Percentiles rank a stretch among this genome's conserved stretches.
phyloP scores from a whole-genome alignment of 768 basidiomycete species.

The Scleroderma bovista region DNA sequence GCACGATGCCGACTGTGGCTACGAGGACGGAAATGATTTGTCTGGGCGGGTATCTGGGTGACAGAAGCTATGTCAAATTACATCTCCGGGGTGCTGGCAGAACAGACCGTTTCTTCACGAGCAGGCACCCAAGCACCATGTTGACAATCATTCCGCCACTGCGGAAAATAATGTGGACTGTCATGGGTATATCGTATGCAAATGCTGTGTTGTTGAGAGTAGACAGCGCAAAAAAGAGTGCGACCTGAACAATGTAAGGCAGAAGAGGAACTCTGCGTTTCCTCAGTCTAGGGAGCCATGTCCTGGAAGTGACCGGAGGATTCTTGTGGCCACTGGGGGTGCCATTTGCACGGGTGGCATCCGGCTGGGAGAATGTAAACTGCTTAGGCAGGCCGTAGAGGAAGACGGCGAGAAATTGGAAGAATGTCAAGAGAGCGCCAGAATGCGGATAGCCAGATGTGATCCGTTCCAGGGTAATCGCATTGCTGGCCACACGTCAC shows the following conservation, averaged over 20 bases:
- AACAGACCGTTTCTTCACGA: constrained; percentile 58
- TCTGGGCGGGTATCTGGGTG: constrained; percentile 49
- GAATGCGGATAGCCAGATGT: constrained; percentile 62
- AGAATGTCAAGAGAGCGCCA: constrained; percentile 82
- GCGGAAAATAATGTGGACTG: constrained; percentile 91
- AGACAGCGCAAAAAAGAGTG: constrained; percentile 73
- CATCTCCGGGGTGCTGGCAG: constrained; percentile 1
- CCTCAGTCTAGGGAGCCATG: constrained; percentile 43
- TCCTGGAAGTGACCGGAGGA: constrained; percentile 1
- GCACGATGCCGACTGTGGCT: constrained; percentile 72
- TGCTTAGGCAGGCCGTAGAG: constrained; percentile 67
- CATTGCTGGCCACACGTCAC: constrained; percentile 49
- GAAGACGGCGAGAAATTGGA: constrained; percentile 78
- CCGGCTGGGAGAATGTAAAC: constrained; percentile 27
- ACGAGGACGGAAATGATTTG: constrained; percentile 76
- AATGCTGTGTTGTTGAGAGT: constrained; percentile 91
- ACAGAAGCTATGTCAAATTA: constrained; percentile 1
- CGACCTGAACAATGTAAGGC: constrained; percentile 75
- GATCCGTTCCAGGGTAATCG: constrained; percentile 69
- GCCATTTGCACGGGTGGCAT: constrained; percentile 1
- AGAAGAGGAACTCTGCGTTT: constrained; percentile 63
- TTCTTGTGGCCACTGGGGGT: neutral
- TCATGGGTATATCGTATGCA: constrained; percentile 79
- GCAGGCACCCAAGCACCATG: constrained; percentile 71
- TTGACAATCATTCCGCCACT: constrained; percentile 83